phyloP scores from a whole-genome alignment of 148 eudicot genomes.

The Fagopyrum esculentum region DNA sequence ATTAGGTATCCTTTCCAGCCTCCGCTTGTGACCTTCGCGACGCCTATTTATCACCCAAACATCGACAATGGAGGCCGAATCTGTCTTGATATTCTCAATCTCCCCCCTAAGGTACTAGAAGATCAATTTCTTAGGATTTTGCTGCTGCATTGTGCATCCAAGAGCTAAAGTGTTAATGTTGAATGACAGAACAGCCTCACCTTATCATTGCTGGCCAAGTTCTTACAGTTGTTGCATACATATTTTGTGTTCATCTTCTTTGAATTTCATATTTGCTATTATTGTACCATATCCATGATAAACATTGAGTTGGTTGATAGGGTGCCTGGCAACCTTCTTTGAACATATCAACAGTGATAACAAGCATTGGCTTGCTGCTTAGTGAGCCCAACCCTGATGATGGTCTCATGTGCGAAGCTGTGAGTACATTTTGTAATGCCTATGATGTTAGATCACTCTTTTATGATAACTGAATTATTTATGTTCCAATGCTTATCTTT shows the following conservation, averaged over 20 bases:
- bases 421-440: conserved; percentile 21
- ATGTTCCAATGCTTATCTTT: background rate
- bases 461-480: background rate
- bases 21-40: conserved; percentile 48
- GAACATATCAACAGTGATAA: conserved; percentile 51
- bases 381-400: conserved; percentile 67
- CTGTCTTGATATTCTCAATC: conserved; percentile 59
- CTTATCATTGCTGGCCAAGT: background rate
- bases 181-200: background rate
- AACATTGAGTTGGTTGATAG: conserved; percentile 16
- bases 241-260: background rate
- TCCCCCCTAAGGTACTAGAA: conserved; percentile 46
- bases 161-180: background rate
- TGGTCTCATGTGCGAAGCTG: conserved; percentile 62
- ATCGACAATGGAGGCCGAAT: conserved; percentile 59
- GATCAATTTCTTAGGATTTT: background rate
- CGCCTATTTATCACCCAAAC: conserved; percentile 56
- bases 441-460: background rate
- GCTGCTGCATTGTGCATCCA: background rate
- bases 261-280: background rate
- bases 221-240: background rate
- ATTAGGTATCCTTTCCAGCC: conserved; percentile 63
- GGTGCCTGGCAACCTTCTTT: conserved; percentile 74
- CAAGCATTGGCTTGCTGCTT: conserved; percentile 50
- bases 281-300: background rate